These are phyloP conservation scores for Quercus suber DNA, from an alignment of 306 rosid genomes.

Conservation along the genomic window DNA sequence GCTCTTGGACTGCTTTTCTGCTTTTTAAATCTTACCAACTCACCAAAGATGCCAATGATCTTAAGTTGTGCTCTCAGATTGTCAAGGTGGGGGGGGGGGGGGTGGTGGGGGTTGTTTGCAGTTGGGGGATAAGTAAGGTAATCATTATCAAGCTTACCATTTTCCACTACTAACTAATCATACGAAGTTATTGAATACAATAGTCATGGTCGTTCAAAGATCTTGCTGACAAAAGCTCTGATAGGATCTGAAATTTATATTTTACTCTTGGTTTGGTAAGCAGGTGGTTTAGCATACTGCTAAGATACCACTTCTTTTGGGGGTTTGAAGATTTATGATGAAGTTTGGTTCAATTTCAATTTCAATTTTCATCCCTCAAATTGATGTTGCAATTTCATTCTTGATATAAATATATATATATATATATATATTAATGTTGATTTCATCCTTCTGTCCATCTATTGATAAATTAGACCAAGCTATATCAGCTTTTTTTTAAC, in stretches of 20 bases:
- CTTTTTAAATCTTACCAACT: conserved; percentile 63
- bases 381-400: no score
- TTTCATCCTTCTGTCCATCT: no score
- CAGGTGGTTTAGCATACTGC: not conserved
- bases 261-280: not conserved
- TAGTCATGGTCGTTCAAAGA: not conserved
- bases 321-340: not conserved
- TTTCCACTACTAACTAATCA: not conserved
- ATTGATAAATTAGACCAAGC: no score
- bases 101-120: accelerated
- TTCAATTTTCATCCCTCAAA: no score
- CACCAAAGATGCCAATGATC: conserved; percentile 56
- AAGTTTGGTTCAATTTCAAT: no score
- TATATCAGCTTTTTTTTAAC: no score
- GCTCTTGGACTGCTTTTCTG: conserved; percentile 67
- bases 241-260: not conserved
- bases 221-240: not conserved
- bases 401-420: no score
- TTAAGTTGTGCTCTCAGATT: conserved; percentile 60
- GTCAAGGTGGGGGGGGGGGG: conserved; percentile 29
- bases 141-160: not conserved
- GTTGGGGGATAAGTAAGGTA: conserved; percentile 34
- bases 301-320: not conserved
- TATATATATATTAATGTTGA: no score
- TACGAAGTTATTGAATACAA: not conserved